Evolutionary conservation across 176 grass and related monocot species (phyloP), one percentile per base, ranked within the genome.

Genomic region (Oryza punctata): DNA sequence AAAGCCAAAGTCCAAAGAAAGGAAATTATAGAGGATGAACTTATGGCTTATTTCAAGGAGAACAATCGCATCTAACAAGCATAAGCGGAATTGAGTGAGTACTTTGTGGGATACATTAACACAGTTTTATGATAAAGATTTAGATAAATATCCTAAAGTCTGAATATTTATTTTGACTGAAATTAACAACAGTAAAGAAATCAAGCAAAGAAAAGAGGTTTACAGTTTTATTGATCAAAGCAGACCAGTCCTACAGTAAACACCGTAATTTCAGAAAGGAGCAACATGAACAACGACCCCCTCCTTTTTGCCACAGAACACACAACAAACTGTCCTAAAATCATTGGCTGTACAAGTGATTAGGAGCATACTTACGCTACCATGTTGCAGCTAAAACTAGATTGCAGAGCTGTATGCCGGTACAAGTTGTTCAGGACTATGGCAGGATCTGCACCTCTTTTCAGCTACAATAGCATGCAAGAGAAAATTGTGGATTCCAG

Each of bases 341-440:
- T 29, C 25, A 29, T 3, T 63, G 24, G 76, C n/a, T 76, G 23
- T 45, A 77, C 35, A 81, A 67, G 60, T 82, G 33, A 54, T 61
- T 88, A 66, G 63, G 68, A 76, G 37, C 16, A 40, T 85, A 95
- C 96, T 93, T 89, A 95, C 96, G 92, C 87, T 44, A 98, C 96
- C 89, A 98, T 98, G 73, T 98, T 98, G 91, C 96, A 98, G 89
- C 92, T 98, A 90, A 98, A 98, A 81, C 96, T 82, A 78, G 96
- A 98, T 76, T 98, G 96, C 78, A 98, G 87, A 82, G 96, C 79
- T 82, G 96, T 98, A 73, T 90, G 93, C 69, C 96, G 92, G 81
- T 91, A 98, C 46, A 98, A 47, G 47, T 95, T 98, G 83, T 98
- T 98, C 52, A 98, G 87, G 52, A 98, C 91, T 71, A 98, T 87